A percentile compares a stretch with the other conserved stretches of the same genome.
phyloP scores from a whole-genome alignment of 176 grass and related monocot genomes.

The Cocos nucifera region DNA sequence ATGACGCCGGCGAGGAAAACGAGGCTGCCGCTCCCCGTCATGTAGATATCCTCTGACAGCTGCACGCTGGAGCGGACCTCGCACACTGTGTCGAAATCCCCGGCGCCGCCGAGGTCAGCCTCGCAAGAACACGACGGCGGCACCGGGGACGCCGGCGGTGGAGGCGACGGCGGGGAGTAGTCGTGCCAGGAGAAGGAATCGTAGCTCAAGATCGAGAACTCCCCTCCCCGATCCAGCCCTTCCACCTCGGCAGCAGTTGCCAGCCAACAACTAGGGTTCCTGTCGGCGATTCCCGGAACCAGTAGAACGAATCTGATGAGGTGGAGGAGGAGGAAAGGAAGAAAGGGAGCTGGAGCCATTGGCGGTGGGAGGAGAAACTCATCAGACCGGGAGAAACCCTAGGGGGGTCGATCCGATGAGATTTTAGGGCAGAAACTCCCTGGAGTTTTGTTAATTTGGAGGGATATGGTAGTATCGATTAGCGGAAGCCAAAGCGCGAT shows the following conservation, averaged over 20 bases:
- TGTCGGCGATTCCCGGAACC: constrained; percentile 16
- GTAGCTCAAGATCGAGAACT: constrained; percentile 68
- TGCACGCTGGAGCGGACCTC: constrained; percentile 58
- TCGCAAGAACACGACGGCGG: constrained; percentile 61
- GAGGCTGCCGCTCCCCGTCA: constrained; percentile 73
- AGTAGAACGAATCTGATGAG: constrained; percentile 30
- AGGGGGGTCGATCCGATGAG: not conserved
- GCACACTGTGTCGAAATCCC: constrained; percentile 63
- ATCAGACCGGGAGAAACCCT: constrained; percentile 38
- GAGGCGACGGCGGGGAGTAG: constrained; percentile 86
- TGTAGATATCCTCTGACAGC: constrained; percentile 49
- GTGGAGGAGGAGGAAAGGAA: constrained; percentile 23
- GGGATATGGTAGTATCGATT: no score
- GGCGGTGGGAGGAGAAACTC: constrained; percentile 43
- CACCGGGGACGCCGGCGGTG: constrained; percentile 44
- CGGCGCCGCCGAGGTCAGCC: constrained; percentile 58
- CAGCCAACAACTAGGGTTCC: constrained; percentile 20
- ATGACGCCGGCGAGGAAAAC: constrained; percentile 46
- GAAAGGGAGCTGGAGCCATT: constrained; percentile 41
- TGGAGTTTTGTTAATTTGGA: not conserved
- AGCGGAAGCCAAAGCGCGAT: not conserved
- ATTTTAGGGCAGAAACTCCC: not conserved
- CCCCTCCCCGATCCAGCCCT: constrained; percentile 35
- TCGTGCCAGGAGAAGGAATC: constrained; percentile 59
- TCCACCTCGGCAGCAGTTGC: not conserved